Percentiles rank a stretch among this genome's conserved stretches.
Conservation (phyloP, 2,329 filamentous ascomycete species). For the Scorias spongiosa region DNA sequence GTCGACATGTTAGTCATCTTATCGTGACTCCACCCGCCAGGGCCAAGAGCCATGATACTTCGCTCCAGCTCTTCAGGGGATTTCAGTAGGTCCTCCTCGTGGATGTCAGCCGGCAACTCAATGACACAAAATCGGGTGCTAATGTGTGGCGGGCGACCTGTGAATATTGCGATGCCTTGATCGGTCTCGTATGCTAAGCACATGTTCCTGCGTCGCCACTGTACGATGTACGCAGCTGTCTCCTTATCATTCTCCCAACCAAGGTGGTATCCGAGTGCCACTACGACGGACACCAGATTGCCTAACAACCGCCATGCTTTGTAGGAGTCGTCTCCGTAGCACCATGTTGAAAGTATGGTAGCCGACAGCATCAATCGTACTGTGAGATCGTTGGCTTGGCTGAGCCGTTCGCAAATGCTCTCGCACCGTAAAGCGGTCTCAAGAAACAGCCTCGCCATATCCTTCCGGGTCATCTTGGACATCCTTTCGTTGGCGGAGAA, state of each 20-base stretch:
- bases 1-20: not conserved
- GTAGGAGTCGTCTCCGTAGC: slow-evolving; percentile 4
- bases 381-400: slow-evolving; percentile 3
- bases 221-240: slow-evolving; percentile 1
- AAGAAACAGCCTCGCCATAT: not conserved
- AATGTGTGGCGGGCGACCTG: slow-evolving; percentile 3
- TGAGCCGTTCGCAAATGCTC: not conserved
- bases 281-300: slow-evolving; percentile 1
- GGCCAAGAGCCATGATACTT: not conserved
- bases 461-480: not conserved
- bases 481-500: not conserved
- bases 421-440: not conserved
- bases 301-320: slow-evolving; percentile 2
- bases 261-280: slow-evolving; percentile 3
- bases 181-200: slow-evolving; percentile 2
- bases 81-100: not conserved
- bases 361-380: not conserved
- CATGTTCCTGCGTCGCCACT: slow-evolving; percentile 2
- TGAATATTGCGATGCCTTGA: slow-evolving; percentile 1
- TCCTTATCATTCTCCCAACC: not conserved
- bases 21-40: not conserved
- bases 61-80: not conserved
- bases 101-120: slow-evolving; percentile 1
- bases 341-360: slow-evolving; percentile 2
- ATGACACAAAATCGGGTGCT: not conserved